These are phyloP conservation scores for Acer saccharum DNA, from an alignment of 345 rosid genomes.

Conservation along the genomic window DNA sequence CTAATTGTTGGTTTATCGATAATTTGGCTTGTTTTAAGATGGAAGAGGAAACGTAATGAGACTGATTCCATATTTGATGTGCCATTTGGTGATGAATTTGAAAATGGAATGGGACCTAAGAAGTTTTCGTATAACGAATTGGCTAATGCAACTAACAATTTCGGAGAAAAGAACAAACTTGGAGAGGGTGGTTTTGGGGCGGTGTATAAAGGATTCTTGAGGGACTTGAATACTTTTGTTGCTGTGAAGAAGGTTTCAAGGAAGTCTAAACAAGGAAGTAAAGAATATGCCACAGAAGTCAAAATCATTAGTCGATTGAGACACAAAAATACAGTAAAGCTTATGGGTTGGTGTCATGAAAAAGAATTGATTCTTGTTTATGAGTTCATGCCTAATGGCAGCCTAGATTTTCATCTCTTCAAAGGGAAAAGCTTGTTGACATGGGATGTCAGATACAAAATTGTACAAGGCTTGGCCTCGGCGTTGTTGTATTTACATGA, in stretches of 20 bases:
- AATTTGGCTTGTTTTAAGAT: background rate
- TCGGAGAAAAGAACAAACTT: slow-evolving; percentile 27
- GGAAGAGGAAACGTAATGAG: background rate
- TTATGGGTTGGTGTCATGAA: slow-evolving; percentile 47
- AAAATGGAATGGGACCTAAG: slow-evolving; percentile 27
- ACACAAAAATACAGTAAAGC: slow-evolving; percentile 38
- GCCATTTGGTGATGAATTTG: slow-evolving; percentile 21
- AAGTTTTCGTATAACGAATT: slow-evolving; percentile 25
- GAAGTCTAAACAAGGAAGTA: slow-evolving; percentile 23
- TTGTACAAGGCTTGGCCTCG: slow-evolving; percentile 30
- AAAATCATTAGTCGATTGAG: slow-evolving; percentile 38
- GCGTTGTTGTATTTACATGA: slow-evolving; percentile 36
- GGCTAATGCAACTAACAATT: slow-evolving; percentile 31
- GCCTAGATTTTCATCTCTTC: slow-evolving; percentile 34
- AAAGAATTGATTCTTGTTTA: slow-evolving; percentile 32
- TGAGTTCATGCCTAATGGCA: slow-evolving; percentile 38
- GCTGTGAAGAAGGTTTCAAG: slow-evolving; percentile 32
- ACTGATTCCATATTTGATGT: background rate
- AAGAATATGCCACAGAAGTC: slow-evolving; percentile 33
- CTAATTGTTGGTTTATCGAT: background rate
- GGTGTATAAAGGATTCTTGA: slow-evolving; percentile 17
- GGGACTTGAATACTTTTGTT: slow-evolving; percentile 14
- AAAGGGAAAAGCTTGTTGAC: slow-evolving; percentile 6
- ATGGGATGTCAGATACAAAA: slow-evolving; percentile 28
- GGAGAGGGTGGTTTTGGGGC: slow-evolving; percentile 41